A percentile compares a stretch with the other conserved stretches of the same genome.
Conservation (phyloP, 805 yeast species). For the Barnettozyma californica region DNA sequence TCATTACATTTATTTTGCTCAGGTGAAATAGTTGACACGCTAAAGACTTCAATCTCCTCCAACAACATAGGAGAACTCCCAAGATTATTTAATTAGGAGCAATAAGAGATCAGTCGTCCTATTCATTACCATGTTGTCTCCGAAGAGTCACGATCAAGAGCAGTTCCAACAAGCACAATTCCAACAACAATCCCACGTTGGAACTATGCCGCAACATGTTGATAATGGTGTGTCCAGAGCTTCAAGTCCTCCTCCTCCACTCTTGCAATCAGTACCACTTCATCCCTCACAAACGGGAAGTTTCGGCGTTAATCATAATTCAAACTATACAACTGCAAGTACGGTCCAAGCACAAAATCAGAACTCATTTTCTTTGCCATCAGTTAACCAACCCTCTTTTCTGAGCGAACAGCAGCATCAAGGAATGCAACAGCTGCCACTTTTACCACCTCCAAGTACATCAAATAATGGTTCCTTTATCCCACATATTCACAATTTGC, state of each 20-base stretch:
- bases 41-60: neutral
- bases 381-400: conserved; percentile 5
- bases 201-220: neutral
- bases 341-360: neutral
- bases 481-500: conserved; percentile 1
- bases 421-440: neutral
- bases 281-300: neutral
- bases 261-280: neutral
- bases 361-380: conserved; percentile 11
- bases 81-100: neutral
- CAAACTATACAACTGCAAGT: conserved; percentile 5
- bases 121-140: neutral
- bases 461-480: neutral
- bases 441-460: neutral
- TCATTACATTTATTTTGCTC: neutral
- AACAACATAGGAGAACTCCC: neutral
- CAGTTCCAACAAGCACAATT: neutral
- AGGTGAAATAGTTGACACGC: neutral
- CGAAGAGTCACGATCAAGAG: conserved; percentile 2
- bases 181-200: neutral
- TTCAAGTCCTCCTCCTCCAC: conserved; percentile 4
- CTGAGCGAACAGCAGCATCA: neutral
- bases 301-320: conserved; percentile 1
- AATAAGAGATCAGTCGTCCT: neutral
- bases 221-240: neutral